Evolutionary conservation across 202 grass and related monocot species (phyloP).

Genomic region (Panicum hallii): DNA sequence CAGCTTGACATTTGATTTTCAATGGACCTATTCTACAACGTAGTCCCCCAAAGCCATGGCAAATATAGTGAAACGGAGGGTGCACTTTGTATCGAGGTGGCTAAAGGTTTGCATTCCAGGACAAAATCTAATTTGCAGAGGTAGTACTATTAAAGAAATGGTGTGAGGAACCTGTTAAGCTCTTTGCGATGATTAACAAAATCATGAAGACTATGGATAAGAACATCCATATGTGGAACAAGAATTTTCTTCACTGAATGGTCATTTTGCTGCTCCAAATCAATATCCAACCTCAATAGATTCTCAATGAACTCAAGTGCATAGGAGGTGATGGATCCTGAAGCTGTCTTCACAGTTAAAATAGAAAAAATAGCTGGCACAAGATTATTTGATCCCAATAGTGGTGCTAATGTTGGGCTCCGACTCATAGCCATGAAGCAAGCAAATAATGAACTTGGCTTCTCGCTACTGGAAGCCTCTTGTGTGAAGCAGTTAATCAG

Average conservation of each 20-base stretch:
- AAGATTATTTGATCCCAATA: constrained; percentile 74
- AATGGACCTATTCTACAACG: background rate
- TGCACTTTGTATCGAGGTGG: background rate
- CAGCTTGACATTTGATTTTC: background rate
- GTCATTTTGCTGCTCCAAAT: constrained; percentile 67
- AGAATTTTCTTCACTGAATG: constrained; percentile 69
- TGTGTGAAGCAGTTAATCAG: constrained; percentile 80
- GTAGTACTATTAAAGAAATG: constrained; percentile 15
- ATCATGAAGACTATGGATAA: constrained; percentile 80
- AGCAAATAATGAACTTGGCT: constrained; percentile 85
- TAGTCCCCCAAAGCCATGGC: background rate
- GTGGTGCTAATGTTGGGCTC: constrained; percentile 69
- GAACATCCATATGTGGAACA: constrained; percentile 76
- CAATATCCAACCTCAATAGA: constrained; percentile 80
- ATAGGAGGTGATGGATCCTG: constrained; percentile 76
- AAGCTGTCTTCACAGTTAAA: constrained; percentile 83
- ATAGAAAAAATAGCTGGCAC: constrained; percentile 84
- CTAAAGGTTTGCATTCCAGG: background rate
- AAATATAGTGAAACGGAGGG: background rate
- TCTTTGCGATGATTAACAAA: constrained; percentile 82
- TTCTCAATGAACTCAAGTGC: constrained; percentile 88
- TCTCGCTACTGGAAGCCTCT: constrained; percentile 88
- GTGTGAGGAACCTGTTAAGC: constrained; percentile 58
- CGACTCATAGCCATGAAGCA: constrained; percentile 92
- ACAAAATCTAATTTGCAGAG: background rate